Conservation (phyloP, 805 yeast species). For the Hanseniaspora taiwanica region DNA sequence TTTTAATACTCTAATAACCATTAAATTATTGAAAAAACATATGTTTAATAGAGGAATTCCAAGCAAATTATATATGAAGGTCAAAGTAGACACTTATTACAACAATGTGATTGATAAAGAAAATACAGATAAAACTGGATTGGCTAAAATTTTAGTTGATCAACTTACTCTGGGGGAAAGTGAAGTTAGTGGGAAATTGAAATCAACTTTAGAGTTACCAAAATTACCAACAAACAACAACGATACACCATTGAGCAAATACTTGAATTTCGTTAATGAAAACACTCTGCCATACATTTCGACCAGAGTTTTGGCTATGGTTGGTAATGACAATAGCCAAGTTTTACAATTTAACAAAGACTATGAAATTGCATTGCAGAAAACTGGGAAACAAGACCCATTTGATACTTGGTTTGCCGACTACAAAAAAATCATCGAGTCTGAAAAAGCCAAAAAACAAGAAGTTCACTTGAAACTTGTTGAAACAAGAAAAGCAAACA, state of each 20-base stretch:
- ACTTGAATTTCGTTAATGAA: constrained; percentile 7
- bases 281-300: constrained; percentile 14
- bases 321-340: constrained; percentile 12
- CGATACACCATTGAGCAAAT: constrained; percentile 5
- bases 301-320: background rate
- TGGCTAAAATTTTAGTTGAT: constrained; percentile 12
- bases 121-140: constrained; percentile 12
- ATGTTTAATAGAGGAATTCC: background rate
- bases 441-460: constrained; percentile 8
- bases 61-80: background rate
- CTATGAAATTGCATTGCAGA: constrained; percentile 6
- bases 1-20: background rate
- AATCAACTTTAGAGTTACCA: background rate
- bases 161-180: constrained; percentile 3
- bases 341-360: constrained; percentile 7
- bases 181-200: background rate
- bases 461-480: constrained; percentile 6
- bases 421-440: background rate
- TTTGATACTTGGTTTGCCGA: background rate
- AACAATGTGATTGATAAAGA: background rate
- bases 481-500: background rate
- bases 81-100: background rate
- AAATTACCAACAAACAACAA: constrained; percentile 1
- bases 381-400: constrained; percentile 2
- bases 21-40: background rate